Conservation (phyloP, 2,329 filamentous ascomycete species). For the Leptographium wingfieldii region DNA sequence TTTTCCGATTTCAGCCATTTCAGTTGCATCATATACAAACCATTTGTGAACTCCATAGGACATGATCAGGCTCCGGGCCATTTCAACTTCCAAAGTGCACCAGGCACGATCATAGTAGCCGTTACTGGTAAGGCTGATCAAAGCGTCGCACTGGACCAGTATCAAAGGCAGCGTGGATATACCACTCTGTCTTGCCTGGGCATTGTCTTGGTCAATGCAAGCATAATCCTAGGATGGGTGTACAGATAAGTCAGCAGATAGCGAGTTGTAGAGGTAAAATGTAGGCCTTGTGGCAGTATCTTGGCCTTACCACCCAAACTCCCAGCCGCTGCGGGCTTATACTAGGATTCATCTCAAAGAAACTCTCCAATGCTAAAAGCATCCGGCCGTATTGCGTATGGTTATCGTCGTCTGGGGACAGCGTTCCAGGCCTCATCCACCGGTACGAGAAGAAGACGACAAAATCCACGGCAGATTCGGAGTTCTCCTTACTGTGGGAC, state of each 20-base stretch:
- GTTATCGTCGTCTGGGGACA: slow-evolving; percentile 18
- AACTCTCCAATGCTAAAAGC: slow-evolving; percentile 17
- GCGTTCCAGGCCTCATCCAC: slow-evolving; percentile 17
- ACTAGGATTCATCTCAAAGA: slow-evolving; percentile 15
- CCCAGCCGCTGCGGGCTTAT: slow-evolving; percentile 14
- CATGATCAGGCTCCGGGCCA: slow-evolving; percentile 19
- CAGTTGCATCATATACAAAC: background rate
- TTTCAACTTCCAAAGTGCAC: slow-evolving; percentile 24
- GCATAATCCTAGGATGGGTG: slow-evolving; percentile 20
- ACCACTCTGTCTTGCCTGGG: slow-evolving; percentile 14
- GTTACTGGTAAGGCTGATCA: slow-evolving; percentile 25
- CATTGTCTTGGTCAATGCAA: slow-evolving; percentile 24
- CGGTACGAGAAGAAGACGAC: slow-evolving; percentile 25
- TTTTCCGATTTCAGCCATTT: background rate
- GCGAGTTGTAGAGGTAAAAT: background rate
- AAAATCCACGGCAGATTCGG: slow-evolving; percentile 8
- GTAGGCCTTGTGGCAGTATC: background rate
- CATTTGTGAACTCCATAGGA: slow-evolving; percentile 14
- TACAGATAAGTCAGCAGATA: background rate
- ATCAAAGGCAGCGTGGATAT: slow-evolving; percentile 23
- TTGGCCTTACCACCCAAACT: slow-evolving; percentile 18
- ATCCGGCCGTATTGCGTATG: slow-evolving; percentile 22
- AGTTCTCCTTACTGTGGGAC: background rate
- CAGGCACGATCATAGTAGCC: slow-evolving; percentile 24
- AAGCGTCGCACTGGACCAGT: slow-evolving; percentile 25